These are phyloP conservation scores for Nemania diffusa DNA, from an alignment of 2,329 filamentous ascomycete species.

Conservation along the genomic window DNA sequence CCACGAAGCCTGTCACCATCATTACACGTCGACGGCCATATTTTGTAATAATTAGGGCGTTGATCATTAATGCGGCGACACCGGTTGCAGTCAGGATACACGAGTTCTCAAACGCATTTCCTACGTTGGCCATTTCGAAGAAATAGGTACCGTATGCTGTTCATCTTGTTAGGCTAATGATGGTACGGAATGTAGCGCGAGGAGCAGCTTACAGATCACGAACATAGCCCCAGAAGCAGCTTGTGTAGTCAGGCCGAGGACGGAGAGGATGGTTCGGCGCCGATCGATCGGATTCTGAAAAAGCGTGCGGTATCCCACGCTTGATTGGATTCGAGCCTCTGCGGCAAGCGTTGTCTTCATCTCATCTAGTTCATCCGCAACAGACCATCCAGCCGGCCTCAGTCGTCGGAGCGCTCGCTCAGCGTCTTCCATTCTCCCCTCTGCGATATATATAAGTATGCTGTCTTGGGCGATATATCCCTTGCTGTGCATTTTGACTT, in stretches of 20 bases:
- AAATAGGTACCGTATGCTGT: conserved; percentile 67
- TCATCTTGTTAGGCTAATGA: conserved; percentile 22
- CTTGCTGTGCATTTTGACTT: conserved; percentile 6
- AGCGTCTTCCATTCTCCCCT: conserved; percentile 46
- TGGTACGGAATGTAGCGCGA: neutral
- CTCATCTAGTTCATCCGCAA: conserved; percentile 51
- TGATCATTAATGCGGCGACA: conserved; percentile 64
- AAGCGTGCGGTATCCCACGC: conserved; percentile 57
- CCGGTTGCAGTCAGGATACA: conserved; percentile 66
- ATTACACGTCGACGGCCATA: conserved; percentile 65
- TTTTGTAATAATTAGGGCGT: conserved; percentile 62
- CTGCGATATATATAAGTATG: conserved; percentile 21
- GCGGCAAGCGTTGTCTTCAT: conserved; percentile 52
- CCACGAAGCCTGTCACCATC: conserved; percentile 60
- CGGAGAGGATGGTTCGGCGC: conserved; percentile 59
- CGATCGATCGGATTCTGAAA: conserved; percentile 63
- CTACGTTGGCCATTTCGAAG: conserved; percentile 67
- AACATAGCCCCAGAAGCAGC: conserved; percentile 67
- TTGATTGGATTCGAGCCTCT: conserved; percentile 48
- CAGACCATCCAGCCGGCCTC: conserved; percentile 47
- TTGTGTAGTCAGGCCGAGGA: conserved; percentile 61
- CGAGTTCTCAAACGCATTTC: conserved; percentile 65
- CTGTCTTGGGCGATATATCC: neutral
- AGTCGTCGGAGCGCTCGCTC: conserved; percentile 50
- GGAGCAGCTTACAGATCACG: conserved; percentile 58